These are phyloP conservation scores for Diaporthe sp. DNA, from an alignment of 2,329 filamentous ascomycete genomes.

Conservation along the genomic window DNA sequence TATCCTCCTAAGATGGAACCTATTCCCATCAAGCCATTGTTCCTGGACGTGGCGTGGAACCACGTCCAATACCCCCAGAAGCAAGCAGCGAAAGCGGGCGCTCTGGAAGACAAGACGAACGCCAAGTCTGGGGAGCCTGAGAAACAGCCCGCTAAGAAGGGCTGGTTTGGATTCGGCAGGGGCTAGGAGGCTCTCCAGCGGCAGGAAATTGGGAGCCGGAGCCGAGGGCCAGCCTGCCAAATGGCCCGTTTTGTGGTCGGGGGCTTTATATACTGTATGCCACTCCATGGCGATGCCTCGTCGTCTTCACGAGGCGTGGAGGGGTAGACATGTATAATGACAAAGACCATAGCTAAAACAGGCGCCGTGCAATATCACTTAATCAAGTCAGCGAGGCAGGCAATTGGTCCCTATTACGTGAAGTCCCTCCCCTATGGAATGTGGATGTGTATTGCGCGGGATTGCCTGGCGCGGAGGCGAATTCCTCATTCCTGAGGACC, in stretches of 20 bases:
- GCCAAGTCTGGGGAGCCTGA: slow-evolving; percentile 52
- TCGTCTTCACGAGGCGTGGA: neutral
- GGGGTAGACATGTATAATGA: slow-evolving; percentile 10
- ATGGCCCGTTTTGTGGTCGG: neutral
- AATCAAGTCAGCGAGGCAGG: neutral
- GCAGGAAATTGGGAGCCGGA: slow-evolving; percentile 33
- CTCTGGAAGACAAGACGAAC: slow-evolving; percentile 48
- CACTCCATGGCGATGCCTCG: slow-evolving; percentile 10
- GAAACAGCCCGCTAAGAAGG: slow-evolving; percentile 72
- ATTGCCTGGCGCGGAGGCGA: slow-evolving; percentile 1
- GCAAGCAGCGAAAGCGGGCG: slow-evolving; percentile 47
- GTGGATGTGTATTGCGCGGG: slow-evolving; percentile 15
- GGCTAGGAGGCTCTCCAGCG: slow-evolving; percentile 46
- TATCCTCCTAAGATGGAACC: slow-evolving; percentile 88
- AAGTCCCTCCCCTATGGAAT: slow-evolving; percentile 6
- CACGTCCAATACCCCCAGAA: slow-evolving; percentile 92
- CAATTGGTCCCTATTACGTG: neutral
- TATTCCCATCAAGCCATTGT: slow-evolving; percentile 93
- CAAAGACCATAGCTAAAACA: neutral
- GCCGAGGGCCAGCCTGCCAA: slow-evolving; percentile 13
- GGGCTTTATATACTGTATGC: neutral
- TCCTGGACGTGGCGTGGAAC: slow-evolving; percentile 97
- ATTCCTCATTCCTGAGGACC: slow-evolving; percentile 15
- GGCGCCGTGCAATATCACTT: neutral
- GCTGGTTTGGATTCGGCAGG: slow-evolving; percentile 83